Conservation (phyloP, 2,329 filamentous ascomycete genomes). For the Chaetomium olivaceum region DNA sequence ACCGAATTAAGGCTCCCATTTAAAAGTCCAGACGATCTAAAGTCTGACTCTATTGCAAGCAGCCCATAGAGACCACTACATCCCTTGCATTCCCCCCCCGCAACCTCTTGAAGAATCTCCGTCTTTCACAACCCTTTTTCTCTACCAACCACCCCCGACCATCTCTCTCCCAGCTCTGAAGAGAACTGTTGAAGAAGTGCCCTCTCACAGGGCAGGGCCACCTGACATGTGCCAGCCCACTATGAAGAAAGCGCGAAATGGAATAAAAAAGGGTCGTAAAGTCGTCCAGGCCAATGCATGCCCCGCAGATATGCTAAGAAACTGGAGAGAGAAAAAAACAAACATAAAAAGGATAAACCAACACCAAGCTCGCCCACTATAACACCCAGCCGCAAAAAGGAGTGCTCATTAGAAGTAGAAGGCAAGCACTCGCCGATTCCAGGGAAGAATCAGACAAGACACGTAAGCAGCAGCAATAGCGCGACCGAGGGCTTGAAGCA, state of each 20-base stretch:
- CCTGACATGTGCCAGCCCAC: background rate
- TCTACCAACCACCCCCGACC: background rate
- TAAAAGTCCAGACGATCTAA: background rate
- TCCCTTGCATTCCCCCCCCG: background rate
- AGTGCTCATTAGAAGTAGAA: background rate
- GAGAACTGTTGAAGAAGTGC: background rate
- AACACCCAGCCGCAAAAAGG: background rate
- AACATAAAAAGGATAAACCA: background rate
- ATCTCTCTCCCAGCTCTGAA: background rate
- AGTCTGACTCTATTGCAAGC: background rate
- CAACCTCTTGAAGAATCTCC: background rate
- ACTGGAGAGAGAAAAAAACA: background rate
- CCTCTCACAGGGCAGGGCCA: background rate
- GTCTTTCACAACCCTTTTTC: background rate
- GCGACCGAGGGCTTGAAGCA: background rate
- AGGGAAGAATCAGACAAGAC: background rate
- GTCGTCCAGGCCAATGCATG: conserved; percentile 11
- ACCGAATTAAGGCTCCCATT: background rate
- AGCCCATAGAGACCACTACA: background rate
- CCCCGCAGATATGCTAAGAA: conserved; percentile 1
- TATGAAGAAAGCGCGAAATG: background rate
- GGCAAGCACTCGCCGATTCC: background rate
- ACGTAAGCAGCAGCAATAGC: background rate
- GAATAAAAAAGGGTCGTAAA: background rate
- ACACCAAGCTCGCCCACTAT: background rate